A percentile compares a stretch with the other conserved stretches of the same genome.
These are phyloP conservation scores for Dothistroma pini DNA, from an alignment of 2,329 filamentous ascomycete species.

Conservation along the genomic window DNA sequence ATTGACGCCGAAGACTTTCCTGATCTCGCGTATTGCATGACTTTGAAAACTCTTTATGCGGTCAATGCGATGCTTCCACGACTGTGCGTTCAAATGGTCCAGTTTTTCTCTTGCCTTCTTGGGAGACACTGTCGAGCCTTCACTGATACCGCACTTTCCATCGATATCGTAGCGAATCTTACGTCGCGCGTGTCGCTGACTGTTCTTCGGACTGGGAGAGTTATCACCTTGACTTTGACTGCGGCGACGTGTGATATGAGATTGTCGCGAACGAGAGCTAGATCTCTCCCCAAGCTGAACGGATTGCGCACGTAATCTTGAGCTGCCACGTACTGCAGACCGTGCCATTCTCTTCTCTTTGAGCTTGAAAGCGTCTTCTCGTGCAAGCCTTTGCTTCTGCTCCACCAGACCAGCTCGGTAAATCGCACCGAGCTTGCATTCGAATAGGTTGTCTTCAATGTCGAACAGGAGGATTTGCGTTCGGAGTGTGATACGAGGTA, in stretches of 20 bases:
- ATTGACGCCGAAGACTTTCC: constrained; percentile 74
- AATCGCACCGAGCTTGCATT: constrained; percentile 94
- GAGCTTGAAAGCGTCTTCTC: constrained; percentile 82
- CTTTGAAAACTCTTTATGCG: constrained; percentile 66
- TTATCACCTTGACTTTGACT: constrained; percentile 38
- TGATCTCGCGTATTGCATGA: constrained; percentile 71
- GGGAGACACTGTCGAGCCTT: constrained; percentile 66
- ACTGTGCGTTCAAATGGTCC: constrained; percentile 76
- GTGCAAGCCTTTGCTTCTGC: constrained; percentile 82
- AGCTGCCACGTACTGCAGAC: constrained; percentile 46
- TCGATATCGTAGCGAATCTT: constrained; percentile 74
- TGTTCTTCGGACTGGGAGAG: constrained; percentile 21
- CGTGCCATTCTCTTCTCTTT: constrained; percentile 85
- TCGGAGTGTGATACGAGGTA: constrained; percentile 81
- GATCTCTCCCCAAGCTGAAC: constrained; percentile 44
- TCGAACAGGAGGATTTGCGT: constrained; percentile 83
- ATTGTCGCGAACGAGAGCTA: constrained; percentile 30
- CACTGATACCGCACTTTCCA: constrained; percentile 67
- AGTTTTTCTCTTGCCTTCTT: constrained; percentile 73
- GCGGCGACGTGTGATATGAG: constrained; percentile 32
- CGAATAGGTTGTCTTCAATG: constrained; percentile 91
- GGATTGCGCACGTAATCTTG: constrained; percentile 53
- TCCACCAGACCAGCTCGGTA: constrained; percentile 86
- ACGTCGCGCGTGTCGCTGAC: constrained; percentile 30
- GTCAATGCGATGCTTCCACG: constrained; percentile 91